These are phyloP conservation scores for Heritiera fomes DNA, from an alignment of 345 rosid genomes.

Conservation along the genomic window DNA sequence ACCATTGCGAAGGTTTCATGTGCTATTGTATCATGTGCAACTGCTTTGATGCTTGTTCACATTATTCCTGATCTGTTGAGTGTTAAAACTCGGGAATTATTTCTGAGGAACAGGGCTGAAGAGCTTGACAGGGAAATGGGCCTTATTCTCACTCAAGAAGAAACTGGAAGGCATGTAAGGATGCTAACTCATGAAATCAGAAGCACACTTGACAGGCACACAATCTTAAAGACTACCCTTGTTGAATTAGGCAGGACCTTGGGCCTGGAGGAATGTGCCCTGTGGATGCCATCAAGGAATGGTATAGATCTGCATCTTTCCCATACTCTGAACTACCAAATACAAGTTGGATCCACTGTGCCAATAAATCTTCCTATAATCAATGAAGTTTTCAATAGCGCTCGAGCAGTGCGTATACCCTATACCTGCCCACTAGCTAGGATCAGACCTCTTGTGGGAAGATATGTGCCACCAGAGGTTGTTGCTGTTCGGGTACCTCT, in stretches of 20 bases:
- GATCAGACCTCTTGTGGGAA: slow-evolving; percentile 65
- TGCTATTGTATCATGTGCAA: slow-evolving; percentile 84
- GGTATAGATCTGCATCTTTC: slow-evolving; percentile 70
- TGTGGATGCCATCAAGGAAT: slow-evolving; percentile 91
- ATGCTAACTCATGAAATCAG: slow-evolving; percentile 97
- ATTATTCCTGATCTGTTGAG: slow-evolving; percentile 87
- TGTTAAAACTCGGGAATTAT: slow-evolving; percentile 77
- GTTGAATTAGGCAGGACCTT: slow-evolving; percentile 86
- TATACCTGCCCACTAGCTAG: slow-evolving; percentile 74
- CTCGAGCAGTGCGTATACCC: slow-evolving; percentile 69
- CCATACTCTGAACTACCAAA: slow-evolving; percentile 62
- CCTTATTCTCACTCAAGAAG: slow-evolving; percentile 84
- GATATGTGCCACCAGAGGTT: slow-evolving; percentile 67
- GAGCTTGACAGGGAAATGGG: slow-evolving; percentile 92
- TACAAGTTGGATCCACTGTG: slow-evolving; percentile 64
- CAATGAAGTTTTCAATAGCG: slow-evolving; percentile 64
- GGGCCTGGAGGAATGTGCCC: slow-evolving; percentile 79
- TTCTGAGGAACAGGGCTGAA: slow-evolving; percentile 81
- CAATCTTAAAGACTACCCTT: slow-evolving; percentile 84
- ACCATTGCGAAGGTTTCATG: slow-evolving; percentile 76
- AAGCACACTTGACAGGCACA: slow-evolving; percentile 85
- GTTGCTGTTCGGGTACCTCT: slow-evolving; percentile 97
- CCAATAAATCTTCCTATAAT: slow-evolving; percentile 59
- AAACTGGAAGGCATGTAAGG: slow-evolving; percentile 88
- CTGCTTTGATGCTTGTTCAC: slow-evolving; percentile 89